Conservation (phyloP, 768 basidiomycete genomes). For the Paxillus involutus region DNA sequence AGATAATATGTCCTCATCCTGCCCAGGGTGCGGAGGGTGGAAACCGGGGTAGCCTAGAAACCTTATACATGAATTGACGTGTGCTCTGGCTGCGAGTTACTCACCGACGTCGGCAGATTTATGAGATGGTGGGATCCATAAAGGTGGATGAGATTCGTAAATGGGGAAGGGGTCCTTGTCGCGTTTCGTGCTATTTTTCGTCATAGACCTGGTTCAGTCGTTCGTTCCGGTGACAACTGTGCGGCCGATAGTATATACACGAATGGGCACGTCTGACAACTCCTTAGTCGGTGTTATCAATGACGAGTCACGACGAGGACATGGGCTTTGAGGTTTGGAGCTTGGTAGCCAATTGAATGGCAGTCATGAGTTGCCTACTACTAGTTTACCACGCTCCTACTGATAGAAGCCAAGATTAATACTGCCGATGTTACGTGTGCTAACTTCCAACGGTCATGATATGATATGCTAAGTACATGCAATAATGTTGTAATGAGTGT, state of each 20-base stretch:
- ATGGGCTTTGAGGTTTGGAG: no score
- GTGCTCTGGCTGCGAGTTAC: slow-evolving; percentile 11
- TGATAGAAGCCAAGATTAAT: no score
- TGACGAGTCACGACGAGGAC: no score
- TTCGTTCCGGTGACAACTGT: not conserved
- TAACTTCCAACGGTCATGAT: no score
- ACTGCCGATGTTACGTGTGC: no score
- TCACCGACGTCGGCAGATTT: slow-evolving; percentile 67
- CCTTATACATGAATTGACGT: not conserved
- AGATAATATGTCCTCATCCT: slow-evolving; percentile 74
- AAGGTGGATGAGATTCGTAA: slow-evolving; percentile 67
- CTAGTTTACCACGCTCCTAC: no score
- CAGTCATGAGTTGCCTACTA: no score
- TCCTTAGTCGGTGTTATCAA: not conserved
- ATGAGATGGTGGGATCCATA: slow-evolving; percentile 73
- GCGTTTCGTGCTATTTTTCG: slow-evolving; percentile 24
- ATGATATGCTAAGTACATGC: no score
- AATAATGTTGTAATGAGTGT: no score
- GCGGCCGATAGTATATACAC: not conserved
- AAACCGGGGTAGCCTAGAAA: slow-evolving; percentile 71
- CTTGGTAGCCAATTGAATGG: no score
- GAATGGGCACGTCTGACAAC: not conserved
- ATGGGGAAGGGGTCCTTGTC: slow-evolving; percentile 40
- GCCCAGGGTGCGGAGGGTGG: slow-evolving; percentile 69
- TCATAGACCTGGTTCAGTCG: slow-evolving; percentile 8